phyloP scores from a whole-genome alignment of 2,329 filamentous ascomycete species.

The Fusarium sacchari region DNA sequence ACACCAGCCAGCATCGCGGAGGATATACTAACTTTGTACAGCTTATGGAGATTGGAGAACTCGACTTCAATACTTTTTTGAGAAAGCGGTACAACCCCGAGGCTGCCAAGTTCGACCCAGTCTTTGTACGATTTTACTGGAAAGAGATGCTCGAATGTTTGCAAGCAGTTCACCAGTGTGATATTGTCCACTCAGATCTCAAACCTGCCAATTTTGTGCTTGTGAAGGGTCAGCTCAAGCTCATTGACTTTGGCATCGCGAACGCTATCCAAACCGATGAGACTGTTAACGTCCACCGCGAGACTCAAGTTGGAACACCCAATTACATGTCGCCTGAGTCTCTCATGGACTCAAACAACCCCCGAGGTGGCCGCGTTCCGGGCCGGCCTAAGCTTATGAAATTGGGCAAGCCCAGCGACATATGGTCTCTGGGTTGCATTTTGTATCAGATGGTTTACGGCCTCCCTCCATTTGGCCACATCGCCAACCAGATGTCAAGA shows the following conservation, averaged over 20 bases:
- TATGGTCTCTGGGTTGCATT: constrained; percentile 97
- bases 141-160: constrained; percentile 99
- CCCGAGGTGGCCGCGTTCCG: constrained; percentile 56
- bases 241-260: constrained; percentile 98
- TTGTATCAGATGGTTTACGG: constrained; percentile 98
- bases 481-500: constrained; percentile 84
- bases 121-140: constrained; percentile 98
- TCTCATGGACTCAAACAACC: constrained; percentile 84
- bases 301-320: constrained; percentile 93
- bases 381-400: constrained; percentile 83
- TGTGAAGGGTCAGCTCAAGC: constrained; percentile 87
- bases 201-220: constrained; percentile 98
- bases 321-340: constrained; percentile 99
- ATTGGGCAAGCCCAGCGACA: constrained; percentile 92
- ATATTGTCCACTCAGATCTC: constrained; percentile 96
- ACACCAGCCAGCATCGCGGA: not conserved
- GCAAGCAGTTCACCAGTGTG: constrained; percentile 84
- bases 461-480: constrained; percentile 93
- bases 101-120: constrained; percentile 81
- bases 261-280: constrained; percentile 96
- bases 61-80: constrained; percentile 89
- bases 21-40: constrained; percentile 49
- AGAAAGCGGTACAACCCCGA: constrained; percentile 77
- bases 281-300: constrained; percentile 96
- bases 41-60: constrained; percentile 98